These are phyloP conservation scores for Ulota crispa DNA, from an alignment of 225 moss, liverwort and hornwort genomes.

Conservation along the genomic window DNA sequence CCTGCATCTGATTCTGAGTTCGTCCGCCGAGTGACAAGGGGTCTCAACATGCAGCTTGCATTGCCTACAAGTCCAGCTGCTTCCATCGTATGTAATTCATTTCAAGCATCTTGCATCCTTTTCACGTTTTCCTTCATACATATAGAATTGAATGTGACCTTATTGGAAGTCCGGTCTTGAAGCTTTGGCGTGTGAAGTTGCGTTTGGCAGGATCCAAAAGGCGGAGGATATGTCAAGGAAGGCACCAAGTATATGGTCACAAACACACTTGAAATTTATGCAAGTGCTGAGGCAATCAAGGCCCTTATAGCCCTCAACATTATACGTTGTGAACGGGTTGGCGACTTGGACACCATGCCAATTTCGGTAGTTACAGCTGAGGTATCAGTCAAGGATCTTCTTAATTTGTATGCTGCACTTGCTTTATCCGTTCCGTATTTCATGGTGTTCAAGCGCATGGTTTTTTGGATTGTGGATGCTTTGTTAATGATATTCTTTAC, in stretches of 20 bases:
- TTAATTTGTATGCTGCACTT: background rate
- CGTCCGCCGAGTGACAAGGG: conserved; percentile 21
- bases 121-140: background rate
- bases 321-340: conserved; percentile 49
- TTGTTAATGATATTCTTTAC: conserved; percentile 21
- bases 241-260: conserved; percentile 54
- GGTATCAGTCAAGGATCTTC: conserved; percentile 30
- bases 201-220: conserved; percentile 35
- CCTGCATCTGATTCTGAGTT: conserved; percentile 29
- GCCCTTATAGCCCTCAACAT: conserved; percentile 52
- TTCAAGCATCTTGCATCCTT: conserved; percentile 25
- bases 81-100: conserved; percentile 29
- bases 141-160: conserved; percentile 3
- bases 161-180: conserved; percentile 14
- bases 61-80: conserved; percentile 27
- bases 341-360: conserved; percentile 60
- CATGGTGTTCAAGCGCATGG: background rate
- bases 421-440: background rate
- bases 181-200: conserved; percentile 37
- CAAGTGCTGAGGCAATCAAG: conserved; percentile 56
- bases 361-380: conserved; percentile 39
- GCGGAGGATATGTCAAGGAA: conserved; percentile 44
- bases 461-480: conserved; percentile 21
- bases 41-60: conserved; percentile 36
- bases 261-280: conserved; percentile 49